These are phyloP conservation scores for Aspergillus olivimuriae DNA, from an alignment of 495 filamentous ascomycete species.

Conservation along the genomic window DNA sequence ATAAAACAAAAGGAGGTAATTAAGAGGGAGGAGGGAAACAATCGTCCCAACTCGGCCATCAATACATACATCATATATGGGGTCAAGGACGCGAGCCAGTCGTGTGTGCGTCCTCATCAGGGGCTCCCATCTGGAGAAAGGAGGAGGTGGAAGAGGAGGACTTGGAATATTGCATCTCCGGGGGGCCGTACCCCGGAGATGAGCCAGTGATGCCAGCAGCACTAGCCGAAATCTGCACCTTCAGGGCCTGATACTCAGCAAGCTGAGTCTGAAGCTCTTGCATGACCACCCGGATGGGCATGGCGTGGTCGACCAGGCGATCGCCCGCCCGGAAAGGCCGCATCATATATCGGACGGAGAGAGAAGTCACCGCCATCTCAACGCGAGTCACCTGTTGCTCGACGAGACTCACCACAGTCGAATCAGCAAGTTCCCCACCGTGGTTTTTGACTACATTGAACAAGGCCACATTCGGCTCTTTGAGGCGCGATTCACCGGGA, in stretches of 20 bases:
- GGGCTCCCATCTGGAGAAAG: conserved; percentile 16
- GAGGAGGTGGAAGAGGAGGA: conserved; percentile 30
- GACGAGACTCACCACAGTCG: conserved; percentile 76
- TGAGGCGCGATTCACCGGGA: conserved; percentile 46
- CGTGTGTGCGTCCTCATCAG: conserved; percentile 15
- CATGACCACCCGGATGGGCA: conserved; percentile 45
- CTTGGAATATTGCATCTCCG: conserved; percentile 14
- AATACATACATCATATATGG: background rate
- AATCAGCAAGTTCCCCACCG: conserved; percentile 82
- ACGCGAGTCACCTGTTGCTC: conserved; percentile 93
- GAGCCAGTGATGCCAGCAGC: conserved; percentile 23
- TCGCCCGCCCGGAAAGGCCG: conserved; percentile 43
- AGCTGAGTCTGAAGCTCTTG: conserved; percentile 42
- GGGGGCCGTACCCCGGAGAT: conserved; percentile 12
- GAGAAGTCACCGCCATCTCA: conserved; percentile 61
- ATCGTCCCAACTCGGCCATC: too few relatives aligned
- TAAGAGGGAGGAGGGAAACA: too few relatives aligned
- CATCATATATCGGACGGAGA: conserved; percentile 60
- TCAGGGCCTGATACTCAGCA: conserved; percentile 44
- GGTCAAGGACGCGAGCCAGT: background rate
- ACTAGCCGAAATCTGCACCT: conserved; percentile 37
- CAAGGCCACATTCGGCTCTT: conserved; percentile 72
- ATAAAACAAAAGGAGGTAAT: too few relatives aligned
- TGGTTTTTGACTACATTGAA: conserved; percentile 76
- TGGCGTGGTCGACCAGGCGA: conserved; percentile 42